Base-by-base conservation (phyloP, 2,329 filamentous ascomycete species). In the Cercospora sesami region DNA sequence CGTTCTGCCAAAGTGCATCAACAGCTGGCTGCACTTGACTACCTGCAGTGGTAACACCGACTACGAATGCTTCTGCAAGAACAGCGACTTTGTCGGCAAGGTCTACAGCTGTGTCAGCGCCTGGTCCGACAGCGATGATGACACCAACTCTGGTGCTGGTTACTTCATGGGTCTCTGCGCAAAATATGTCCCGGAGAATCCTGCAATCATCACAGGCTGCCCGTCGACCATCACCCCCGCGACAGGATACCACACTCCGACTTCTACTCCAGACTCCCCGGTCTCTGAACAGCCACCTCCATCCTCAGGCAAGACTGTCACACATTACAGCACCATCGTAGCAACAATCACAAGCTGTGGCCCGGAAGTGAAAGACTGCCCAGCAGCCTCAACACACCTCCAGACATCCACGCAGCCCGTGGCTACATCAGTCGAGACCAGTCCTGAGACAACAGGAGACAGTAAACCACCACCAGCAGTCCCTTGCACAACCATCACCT, bases 111-210 rank as follows among this genome's bases (percentile, higher is more conserved):
- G 94, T 82, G 85, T 98, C 74, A 88, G 90, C 76, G 87, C 93
- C 66, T 90, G 93, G 85, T 91, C 89, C 71, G 85, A 86, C 68
- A 85, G 86, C 68, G 86, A 89, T 69, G 83, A 86, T 57, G 86
- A 91, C 77, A 85, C 94, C 74, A 84, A 87, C 64, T 82, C 88
- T 74, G 92, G 93, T 69, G 86, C 95, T 68, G 86, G 87, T 75
- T 97, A 92, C 87, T 90, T 97, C 85, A 90, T 94, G 80, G 94
- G 94, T 79, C 92, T 98, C 81, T 98, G 94, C 83, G 93, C 91
- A 67, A 82, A 86, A 63, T 90, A 90, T 80, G 86, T 92, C 39
- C 83, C 86, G 16, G 75, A 86, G 78, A 97, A 97, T 86, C 93
- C 94, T n/a, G 91, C 86, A 71, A 91, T 98, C 75, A 87, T 92